Base-by-base conservation (phyloP, 2,329 filamentous ascomycete genomes). In the Fonsecaea erecta region DNA sequence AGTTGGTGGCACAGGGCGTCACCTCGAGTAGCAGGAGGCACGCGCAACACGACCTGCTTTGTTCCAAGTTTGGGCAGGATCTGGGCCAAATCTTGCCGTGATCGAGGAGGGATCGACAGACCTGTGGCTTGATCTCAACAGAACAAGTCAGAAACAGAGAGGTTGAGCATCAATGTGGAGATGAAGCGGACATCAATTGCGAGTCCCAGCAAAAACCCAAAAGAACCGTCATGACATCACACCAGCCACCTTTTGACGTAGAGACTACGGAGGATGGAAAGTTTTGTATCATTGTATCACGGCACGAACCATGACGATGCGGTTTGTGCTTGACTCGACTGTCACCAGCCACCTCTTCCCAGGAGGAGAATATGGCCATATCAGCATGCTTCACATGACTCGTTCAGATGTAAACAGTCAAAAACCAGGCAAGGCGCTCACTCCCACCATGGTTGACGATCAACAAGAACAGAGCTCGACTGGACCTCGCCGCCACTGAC, bases 1-100 rank as follows among this genome's bases (percentile, higher is more conserved):
- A 53, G 30, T 52, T 34, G 40, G 43, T 60, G 57, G 57, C 30
- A 51, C 48, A 21, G 28, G 55, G 61, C 61, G 56, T 57, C 52
- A 51, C 53, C n/a, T 32, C 55, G 14, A 48, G 21, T 26, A 48
- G 37, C 37, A 48, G 11, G 57, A 35, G 40, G 37, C 55, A 58
- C 55, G 55, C 55, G 37, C 55, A 48, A 52, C 57, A 60, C n/a
- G 46, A 26, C 28, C 57, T 37, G 57, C 43, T 40, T 40, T 48
- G 55, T 58, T 58, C 55, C 55, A 48, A 58, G 37, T 48, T 58
- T n/a, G 46, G 43, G 57, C 34, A 52, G 30, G 28, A 52, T 52
- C 57, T 60, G 40, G 37, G 26, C 46, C 57, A 28, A 48, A 40
- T 37, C 46, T 60, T 26, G 57, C 46, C 35, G 43, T 9, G 48